Base-by-base conservation (phyloP, 2,329 filamentous ascomycete genomes). In the Falciphora oryzae region DNA sequence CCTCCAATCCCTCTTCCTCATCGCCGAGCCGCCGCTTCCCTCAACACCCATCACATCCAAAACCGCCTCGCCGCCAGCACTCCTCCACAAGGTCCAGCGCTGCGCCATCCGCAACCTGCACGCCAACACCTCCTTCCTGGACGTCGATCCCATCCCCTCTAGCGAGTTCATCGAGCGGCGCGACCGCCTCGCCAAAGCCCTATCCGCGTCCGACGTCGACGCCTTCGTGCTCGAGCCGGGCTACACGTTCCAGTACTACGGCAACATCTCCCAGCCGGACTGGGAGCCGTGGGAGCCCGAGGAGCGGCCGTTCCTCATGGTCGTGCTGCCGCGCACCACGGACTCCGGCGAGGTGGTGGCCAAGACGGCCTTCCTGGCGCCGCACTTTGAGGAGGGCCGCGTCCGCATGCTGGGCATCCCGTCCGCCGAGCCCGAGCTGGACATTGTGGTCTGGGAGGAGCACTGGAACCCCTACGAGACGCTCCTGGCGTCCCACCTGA, bases 251-350 rank as follows among this genome's bases (percentile, higher is more conserved):
- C 81, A 85, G 73, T 81, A 88, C 72, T 89, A 87, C 69, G 85
- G 79, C 60, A 88, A 89, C 69, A 78, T 85, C 57, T 86, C 83
- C 0, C 85, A 88, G 69, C 72, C 71, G 0, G 82, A 88, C 66
- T 88, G 85, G 86, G 85, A 89, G 67, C 81, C 82, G 0, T 88
- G 85, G 85, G 85, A 88, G 76, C 85, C 85, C 0, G 85, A 88
- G 69, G 85, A 88, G 70, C 79, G 85, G 1, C 86, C 86, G 0
- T 87, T 89, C 65, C 71, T 89, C 28, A 87, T 89, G 83, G 69
- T 88, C 25, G 77, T 89, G 14, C 74, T 82, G 50, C 85, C 86
- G 0, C 67, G 75, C 44, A 71, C 73, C n/a, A 67, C 71, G 0
- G 63, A 69, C 1, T 72, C 75, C 10, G 82, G 80, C 7, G 67